Base-by-base conservation (phyloP, 768 basidiomycete genomes). In the Tulasnella sp. region DNA sequence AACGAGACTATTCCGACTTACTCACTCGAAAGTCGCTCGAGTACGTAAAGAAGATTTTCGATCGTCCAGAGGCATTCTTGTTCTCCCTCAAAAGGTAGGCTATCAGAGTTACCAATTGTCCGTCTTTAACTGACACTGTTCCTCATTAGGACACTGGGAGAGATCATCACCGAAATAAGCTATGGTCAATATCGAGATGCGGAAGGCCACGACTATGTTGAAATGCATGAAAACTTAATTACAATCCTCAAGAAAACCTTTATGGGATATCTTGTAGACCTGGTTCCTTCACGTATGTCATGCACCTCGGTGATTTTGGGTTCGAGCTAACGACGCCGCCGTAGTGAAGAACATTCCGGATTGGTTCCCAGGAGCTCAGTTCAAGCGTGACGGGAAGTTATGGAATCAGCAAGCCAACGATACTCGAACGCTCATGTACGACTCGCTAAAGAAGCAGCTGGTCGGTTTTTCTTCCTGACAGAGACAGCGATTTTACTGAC, bases 121-220 rank as follows among this genome's bases (percentile, higher is more conserved):
- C 34, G 1, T 75, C 24, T 50, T 50, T 64, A 82, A 48, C 3
- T 40, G 40, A 31, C 83, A 46, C 82, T 1, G 81, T 84, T 14
- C 80, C n/a, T 83, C 83, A 72, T 86, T 86, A 78, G 82, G 83
- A 11, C 85, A 85, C 1, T 83, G 85, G 79, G 84, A 86, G 42
- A 77, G 86, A 37, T 85, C 84, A 75, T 85, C 85, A 11, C 82
- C 81, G 11, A 85, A 22, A 84, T 85, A 9, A 82, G 83, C 18
- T 86, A 87, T 37, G 84, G 86, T 1, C 83, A 84, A 77, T 83
- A 87, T 31, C 79, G 85, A 12, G 84, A 84, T 16, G 86, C 87
- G 50, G 81, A 88, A 44, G 84, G 64, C 8, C 64, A 84, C 58
- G 85, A 80, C 54, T 50, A 73, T 31, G 79, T 74, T 4, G 72